These are phyloP conservation scores for Pyrenochaeta sp. DNA, from an alignment of 2,329 filamentous ascomycete species.

Conservation along the genomic window DNA sequence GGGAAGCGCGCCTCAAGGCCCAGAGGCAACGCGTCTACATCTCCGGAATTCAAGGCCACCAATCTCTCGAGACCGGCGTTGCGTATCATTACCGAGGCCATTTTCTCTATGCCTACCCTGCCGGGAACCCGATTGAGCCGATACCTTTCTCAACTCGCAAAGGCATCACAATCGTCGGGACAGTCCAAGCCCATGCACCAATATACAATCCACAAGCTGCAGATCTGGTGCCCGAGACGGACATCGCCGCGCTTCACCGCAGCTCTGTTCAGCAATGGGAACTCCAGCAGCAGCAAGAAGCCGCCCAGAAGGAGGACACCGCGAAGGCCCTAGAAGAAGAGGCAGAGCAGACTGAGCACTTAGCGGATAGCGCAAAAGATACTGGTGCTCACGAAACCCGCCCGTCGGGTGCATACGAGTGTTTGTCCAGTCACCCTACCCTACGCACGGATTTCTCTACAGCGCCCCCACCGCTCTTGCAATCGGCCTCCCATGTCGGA, in stretches of 20 bases:
- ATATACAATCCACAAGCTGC: constrained; percentile 6
- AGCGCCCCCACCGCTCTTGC: constrained; percentile 1
- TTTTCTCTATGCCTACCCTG: constrained; percentile 31
- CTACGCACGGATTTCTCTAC: constrained; percentile 2
- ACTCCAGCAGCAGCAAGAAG: constrained; percentile 11
- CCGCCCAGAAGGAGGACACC: constrained; percentile 2
- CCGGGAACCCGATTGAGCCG: constrained; percentile 30
- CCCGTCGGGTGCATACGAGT: background rate
- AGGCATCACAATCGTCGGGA: constrained; percentile 25
- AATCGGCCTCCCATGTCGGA: background rate
- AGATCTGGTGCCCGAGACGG: constrained; percentile 11
- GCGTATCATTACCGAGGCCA: constrained; percentile 45
- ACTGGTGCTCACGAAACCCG: background rate
- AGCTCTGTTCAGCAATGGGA: constrained; percentile 13
- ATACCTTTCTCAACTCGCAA: constrained; percentile 28
- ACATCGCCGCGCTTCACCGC: constrained; percentile 20
- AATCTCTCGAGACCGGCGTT: constrained; percentile 31
- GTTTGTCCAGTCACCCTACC: background rate
- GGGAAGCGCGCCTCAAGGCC: constrained; percentile 13
- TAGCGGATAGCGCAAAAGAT: background rate
- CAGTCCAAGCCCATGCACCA: constrained; percentile 15
- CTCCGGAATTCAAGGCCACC: constrained; percentile 29
- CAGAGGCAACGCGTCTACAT: constrained; percentile 33
- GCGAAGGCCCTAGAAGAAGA: constrained; percentile 1
- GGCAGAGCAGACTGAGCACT: background rate